These are phyloP conservation scores for Neoboletus subvelutipes DNA, from an alignment of 768 basidiomycete species.

Conservation along the genomic window DNA sequence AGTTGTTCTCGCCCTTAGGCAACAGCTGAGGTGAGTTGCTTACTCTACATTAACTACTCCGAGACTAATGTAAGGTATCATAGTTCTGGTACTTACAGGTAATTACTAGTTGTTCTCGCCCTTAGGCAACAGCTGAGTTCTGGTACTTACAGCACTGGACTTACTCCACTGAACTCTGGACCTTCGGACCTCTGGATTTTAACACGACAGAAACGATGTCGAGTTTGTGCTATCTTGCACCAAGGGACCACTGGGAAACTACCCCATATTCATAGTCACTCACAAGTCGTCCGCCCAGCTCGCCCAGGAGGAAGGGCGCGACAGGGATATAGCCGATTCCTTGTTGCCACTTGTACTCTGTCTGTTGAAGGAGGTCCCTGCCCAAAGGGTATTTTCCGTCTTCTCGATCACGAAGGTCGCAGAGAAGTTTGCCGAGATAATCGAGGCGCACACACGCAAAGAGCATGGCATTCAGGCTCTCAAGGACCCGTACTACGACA, in stretches of 20 bases:
- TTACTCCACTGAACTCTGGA: too few species aligned
- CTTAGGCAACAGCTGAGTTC: too few species aligned
- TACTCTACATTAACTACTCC: too few species aligned
- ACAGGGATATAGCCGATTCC: neutral
- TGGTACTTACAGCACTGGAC: too few species aligned
- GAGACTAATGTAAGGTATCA: too few species aligned
- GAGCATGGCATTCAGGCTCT: constrained; percentile 21
- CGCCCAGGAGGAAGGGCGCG: constrained; percentile 6
- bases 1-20: too few species aligned
- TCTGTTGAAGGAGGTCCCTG: constrained; percentile 11
- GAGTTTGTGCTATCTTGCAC: constrained; percentile 12
- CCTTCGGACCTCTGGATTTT: too few species aligned
- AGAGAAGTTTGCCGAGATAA: constrained; percentile 44
- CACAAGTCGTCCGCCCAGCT: constrained; percentile 14
- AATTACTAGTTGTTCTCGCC: too few species aligned
- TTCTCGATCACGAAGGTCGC: constrained; percentile 57
- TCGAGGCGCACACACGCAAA: constrained; percentile 35
- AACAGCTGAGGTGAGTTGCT: too few species aligned
- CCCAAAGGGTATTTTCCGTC: constrained; percentile 50
- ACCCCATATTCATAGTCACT: constrained; percentile 17
- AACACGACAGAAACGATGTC: too few species aligned
- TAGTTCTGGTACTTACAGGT: too few species aligned
- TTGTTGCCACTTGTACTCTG: constrained; percentile 11
- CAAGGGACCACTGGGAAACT: neutral
- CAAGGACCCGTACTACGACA: constrained; percentile 57